Evolutionary conservation across 2,329 filamentous ascomycete genomes (phyloP).

Genomic region (Colletotrichum caudatum): DNA sequence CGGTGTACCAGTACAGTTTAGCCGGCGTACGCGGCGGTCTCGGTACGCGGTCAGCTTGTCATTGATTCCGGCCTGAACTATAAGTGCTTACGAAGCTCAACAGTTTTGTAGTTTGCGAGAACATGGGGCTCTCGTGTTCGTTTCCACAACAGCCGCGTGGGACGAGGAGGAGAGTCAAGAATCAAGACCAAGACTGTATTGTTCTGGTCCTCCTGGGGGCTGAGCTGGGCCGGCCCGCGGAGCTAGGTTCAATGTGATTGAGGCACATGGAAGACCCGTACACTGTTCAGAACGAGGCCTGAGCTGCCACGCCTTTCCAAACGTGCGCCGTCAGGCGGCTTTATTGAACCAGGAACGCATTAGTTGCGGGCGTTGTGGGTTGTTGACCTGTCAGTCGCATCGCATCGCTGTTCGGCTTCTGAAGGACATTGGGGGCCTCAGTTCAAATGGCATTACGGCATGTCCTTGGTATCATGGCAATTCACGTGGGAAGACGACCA

Average conservation of each 20-base stretch:
- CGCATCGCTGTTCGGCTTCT: neutral
- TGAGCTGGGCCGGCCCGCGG: too few species aligned
- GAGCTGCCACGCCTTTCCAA: neutral
- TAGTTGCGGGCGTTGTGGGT: conserved; percentile 6
- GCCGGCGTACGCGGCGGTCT: neutral
- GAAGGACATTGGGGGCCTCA: conserved; percentile 22
- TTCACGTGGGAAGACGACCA: conserved; percentile 30
- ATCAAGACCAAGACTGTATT: neutral
- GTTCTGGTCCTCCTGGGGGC: too few species aligned
- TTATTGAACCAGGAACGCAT: neutral
- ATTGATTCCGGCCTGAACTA: neutral
- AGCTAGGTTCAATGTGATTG: too few species aligned
- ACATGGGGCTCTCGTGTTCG: neutral
- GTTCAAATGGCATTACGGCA: conserved; percentile 32
- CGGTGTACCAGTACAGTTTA: neutral
- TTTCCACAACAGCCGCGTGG: neutral
- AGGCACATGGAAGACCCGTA: too few species aligned
- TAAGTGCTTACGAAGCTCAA: neutral
- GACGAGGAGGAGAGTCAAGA: neutral
- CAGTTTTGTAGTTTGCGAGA: neutral
- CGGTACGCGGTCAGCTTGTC: neutral
- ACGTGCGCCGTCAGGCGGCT: neutral
- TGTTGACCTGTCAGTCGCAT: neutral
- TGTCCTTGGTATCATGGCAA: conserved; percentile 22
- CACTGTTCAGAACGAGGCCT: neutral